Evolutionary conservation across 2,329 filamentous ascomycete species (phyloP).

Genomic region (Colletotrichum spaethianum): DNA sequence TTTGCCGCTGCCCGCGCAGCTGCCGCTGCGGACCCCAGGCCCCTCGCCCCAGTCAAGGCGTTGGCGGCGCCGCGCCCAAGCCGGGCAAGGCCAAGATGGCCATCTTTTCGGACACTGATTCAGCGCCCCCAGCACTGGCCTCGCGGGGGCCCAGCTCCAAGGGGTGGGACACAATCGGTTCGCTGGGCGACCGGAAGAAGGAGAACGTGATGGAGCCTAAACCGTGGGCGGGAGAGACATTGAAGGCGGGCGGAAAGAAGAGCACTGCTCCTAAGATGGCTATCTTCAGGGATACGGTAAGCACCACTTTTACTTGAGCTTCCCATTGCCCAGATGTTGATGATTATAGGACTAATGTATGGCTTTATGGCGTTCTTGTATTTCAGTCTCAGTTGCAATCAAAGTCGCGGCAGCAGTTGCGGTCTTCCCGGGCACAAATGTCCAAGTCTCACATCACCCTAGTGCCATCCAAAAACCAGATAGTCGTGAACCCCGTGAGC

Average conservation of each 20-base stretch:
- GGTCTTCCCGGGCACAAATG: slow-evolving; percentile 67
- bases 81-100: slow-evolving; percentile 85
- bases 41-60: slow-evolving; percentile 63
- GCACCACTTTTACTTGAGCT: slow-evolving; percentile 56
- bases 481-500: slow-evolving; percentile 84
- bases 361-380: slow-evolving; percentile 64
- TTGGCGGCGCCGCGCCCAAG: slow-evolving; percentile 69
- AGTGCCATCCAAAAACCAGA: slow-evolving; percentile 80
- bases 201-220: slow-evolving; percentile 90
- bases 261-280: slow-evolving; percentile 84
- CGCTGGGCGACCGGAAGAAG: slow-evolving; percentile 90
- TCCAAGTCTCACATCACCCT: slow-evolving; percentile 75
- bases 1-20: slow-evolving; percentile 73
- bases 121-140: slow-evolving; percentile 69
- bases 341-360: slow-evolving; percentile 94
- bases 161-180: slow-evolving; percentile 94
- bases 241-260: slow-evolving; percentile 90
- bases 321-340: slow-evolving; percentile 79
- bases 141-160: slow-evolving; percentile 69
- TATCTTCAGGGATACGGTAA: slow-evolving; percentile 97
- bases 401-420: slow-evolving; percentile 47
- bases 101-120: slow-evolving; percentile 87
- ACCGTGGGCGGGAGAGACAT: slow-evolving; percentile 92
- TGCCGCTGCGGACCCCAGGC: slow-evolving; percentile 74
- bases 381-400: slow-evolving; percentile 60